Evolutionary conservation across 805 yeast species (phyloP).

Genomic region (Yarrowia sp.): DNA sequence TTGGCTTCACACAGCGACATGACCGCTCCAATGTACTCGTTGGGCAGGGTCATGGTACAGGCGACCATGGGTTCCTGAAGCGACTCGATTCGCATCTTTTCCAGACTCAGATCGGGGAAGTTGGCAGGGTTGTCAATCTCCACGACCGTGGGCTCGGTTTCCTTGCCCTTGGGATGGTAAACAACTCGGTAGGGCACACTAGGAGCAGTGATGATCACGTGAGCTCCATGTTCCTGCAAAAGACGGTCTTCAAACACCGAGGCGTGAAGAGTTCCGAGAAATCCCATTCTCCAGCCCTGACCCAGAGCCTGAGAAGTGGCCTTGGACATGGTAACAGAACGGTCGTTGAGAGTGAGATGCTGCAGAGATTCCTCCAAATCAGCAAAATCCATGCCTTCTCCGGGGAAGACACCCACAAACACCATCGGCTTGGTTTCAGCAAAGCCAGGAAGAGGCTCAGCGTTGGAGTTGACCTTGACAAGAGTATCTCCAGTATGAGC

Average conservation of each 20-base stretch:
- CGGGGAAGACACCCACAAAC: constrained; percentile 96
- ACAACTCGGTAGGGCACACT: constrained; percentile 89
- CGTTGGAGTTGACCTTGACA: constrained; percentile 55
- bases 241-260: constrained; percentile 91
- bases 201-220: constrained; percentile 90
- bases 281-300: constrained; percentile 97
- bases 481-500: constrained; percentile 93
- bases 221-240: constrained; percentile 93
- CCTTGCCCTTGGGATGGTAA: constrained; percentile 50
- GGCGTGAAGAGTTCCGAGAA: constrained; percentile 92
- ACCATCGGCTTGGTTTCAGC: constrained; percentile 99
- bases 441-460: constrained; percentile 88
- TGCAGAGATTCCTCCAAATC: constrained; percentile 88
- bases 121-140: constrained; percentile 90
- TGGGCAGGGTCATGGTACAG: constrained; percentile 89
- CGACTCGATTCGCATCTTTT: constrained; percentile 54
- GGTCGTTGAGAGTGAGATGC: constrained; percentile 79
- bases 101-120: constrained; percentile 69
- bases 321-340: constrained; percentile 86
- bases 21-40: constrained; percentile 85
- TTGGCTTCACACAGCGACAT: constrained; percentile 84
- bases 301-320: constrained; percentile 95
- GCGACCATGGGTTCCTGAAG: constrained; percentile 87
- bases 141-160: constrained; percentile 62
- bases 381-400: constrained; percentile 90